phyloP scores from a whole-genome alignment of 192 early-diverging fungal species.

The Coemansia biformis region DNA sequence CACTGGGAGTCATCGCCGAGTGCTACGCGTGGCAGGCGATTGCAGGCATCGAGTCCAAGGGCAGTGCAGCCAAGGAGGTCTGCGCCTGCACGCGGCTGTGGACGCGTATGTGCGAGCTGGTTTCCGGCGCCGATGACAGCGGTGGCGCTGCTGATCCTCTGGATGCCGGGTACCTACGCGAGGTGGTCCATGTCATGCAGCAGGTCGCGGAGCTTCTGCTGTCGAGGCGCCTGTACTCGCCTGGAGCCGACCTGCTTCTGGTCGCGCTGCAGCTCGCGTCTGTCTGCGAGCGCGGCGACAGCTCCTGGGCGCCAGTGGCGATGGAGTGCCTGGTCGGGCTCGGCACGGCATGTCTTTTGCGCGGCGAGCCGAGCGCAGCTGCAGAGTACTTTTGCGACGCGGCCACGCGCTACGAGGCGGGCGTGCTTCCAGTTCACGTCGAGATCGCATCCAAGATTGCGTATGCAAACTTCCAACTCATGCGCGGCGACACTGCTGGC shows the following conservation, averaged over 20 bases:
- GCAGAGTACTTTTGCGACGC: conserved; percentile 15
- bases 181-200: conserved; percentile 13
- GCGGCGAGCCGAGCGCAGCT: conserved; percentile 12
- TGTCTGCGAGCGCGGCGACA: conserved; percentile 15
- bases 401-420: conserved; percentile 19
- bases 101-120: conserved; percentile 8
- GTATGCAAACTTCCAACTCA: conserved; percentile 20
- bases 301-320: conserved; percentile 12
- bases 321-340: conserved; percentile 32
- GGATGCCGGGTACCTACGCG: conserved; percentile 23
- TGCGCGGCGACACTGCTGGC: conserved; percentile 12
- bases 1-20: conserved; percentile 12
- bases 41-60: conserved; percentile 12
- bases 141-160: background rate
- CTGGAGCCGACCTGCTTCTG: conserved; percentile 3
- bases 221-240: conserved; percentile 30
- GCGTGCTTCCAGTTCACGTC: conserved; percentile 26
- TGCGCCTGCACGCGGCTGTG: conserved; percentile 9
- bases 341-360: conserved; percentile 13
- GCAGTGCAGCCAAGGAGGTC: background rate
- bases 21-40: conserved; percentile 36
- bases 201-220: conserved; percentile 20
- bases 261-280: conserved; percentile 3
- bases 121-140: background rate
- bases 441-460: conserved; percentile 24